phyloP scores from a whole-genome alignment of 257 asterid species.

The Penstemon davidsonii region DNA sequence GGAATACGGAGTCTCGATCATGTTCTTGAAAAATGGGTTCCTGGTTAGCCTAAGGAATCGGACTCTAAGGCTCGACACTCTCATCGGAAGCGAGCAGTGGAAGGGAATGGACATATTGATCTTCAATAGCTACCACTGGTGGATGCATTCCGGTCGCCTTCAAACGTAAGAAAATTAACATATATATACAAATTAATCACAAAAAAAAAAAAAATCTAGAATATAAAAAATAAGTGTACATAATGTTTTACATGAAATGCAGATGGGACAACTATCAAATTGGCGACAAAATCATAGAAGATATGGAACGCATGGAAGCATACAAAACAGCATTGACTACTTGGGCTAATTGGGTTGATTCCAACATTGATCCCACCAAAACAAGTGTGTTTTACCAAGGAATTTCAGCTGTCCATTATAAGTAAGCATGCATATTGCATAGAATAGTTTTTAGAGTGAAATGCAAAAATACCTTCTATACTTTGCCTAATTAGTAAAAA shows the following conservation, averaged over 20 bases:
- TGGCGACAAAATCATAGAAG: conserved; percentile 38
- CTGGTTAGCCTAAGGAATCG: conserved; percentile 35
- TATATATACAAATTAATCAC: not conserved
- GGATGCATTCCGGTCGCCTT: conserved; percentile 61
- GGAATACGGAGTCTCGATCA: conserved; percentile 34
- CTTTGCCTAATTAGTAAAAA: too few relatives aligned
- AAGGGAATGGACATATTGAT: conserved; percentile 45
- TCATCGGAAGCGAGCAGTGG: conserved; percentile 46
- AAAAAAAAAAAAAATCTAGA: not conserved
- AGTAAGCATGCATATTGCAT: conserved; percentile 33
- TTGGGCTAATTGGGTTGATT: conserved; percentile 76
- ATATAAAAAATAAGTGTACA: not conserved
- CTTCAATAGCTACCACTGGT: conserved; percentile 82
- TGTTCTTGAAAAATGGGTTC: conserved; percentile 42
- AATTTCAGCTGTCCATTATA: conserved; percentile 58
- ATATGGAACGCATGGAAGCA: conserved; percentile 55
- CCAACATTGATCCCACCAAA: conserved; percentile 48
- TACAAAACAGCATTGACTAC: conserved; percentile 56
- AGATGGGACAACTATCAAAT: conserved; percentile 61
- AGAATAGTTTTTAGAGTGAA: too few relatives aligned
- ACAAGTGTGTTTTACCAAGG: conserved; percentile 72
- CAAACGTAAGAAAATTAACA: conserved; percentile 36
- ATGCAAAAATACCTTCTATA: too few relatives aligned
- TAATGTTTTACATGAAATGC: conserved; percentile 2
- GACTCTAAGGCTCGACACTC: conserved; percentile 56